Evolutionary conservation across 129 eudicot genomes (phyloP).

Genomic region (Erigeron canadensis): DNA sequence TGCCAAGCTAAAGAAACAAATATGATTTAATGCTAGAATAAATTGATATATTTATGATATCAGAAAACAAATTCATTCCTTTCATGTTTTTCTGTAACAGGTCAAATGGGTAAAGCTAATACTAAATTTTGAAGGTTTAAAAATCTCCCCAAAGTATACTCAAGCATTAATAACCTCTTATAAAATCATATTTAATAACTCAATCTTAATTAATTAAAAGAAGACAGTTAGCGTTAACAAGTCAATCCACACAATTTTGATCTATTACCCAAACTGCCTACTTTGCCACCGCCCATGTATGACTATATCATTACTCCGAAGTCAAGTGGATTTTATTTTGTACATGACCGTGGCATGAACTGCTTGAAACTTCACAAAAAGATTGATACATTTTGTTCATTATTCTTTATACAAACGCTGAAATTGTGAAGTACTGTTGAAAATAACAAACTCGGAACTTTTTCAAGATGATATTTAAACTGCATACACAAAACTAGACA

Average conservation of each 20-base stretch:
- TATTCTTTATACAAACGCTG: not conserved
- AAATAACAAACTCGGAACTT: not conserved
- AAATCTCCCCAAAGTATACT: too few relatives aligned
- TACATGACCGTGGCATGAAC: too few relatives aligned
- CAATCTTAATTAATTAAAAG: not conserved
- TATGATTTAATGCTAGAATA: not conserved
- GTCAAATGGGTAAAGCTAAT: too few relatives aligned
- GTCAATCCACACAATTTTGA: conserved; percentile 3
- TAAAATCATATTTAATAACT: not conserved
- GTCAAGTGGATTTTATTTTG: too few relatives aligned
- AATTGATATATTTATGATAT: not conserved
- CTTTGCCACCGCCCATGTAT: too few relatives aligned
- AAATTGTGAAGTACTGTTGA: not conserved
- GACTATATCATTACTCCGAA: too few relatives aligned
- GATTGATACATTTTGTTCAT: not conserved
- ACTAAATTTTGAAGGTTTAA: too few relatives aligned
- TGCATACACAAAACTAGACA: not conserved
- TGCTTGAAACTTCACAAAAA: too few relatives aligned
- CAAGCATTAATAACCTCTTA: not conserved
- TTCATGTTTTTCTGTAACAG: not conserved
- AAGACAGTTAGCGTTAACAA: not conserved
- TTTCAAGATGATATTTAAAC: not conserved
- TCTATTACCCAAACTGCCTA: not conserved
- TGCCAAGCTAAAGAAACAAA: conserved; percentile 56
- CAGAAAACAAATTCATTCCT: not conserved